Evolutionary conservation across 352 stramenopile genomes (phyloP).

Genomic region (Phytopythium vexans): DNA sequence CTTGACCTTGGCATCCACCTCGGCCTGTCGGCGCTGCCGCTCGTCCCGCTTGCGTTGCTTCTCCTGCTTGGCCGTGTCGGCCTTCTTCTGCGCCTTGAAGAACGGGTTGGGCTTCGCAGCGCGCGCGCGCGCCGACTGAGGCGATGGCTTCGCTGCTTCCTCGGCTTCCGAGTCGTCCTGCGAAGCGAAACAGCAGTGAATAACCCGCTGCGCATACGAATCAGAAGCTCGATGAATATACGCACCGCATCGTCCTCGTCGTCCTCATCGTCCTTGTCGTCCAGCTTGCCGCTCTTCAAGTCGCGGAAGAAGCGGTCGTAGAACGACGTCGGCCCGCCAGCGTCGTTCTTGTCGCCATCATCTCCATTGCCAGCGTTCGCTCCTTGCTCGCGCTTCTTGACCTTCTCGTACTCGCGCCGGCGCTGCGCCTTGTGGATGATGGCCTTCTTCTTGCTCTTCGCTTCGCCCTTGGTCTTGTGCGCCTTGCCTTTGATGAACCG

Average conservation of each 20-base stretch:
- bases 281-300: slow-evolving; percentile 37
- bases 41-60: slow-evolving; percentile 37
- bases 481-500: slow-evolving; percentile 86
- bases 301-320: slow-evolving; percentile 81
- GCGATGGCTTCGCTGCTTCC: too few relatives aligned
- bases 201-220: background rate
- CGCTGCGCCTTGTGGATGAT: slow-evolving; percentile 81
- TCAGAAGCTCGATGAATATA: background rate
- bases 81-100: slow-evolving; percentile 84
- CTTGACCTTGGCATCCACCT: slow-evolving; percentile 72
- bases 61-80: slow-evolving; percentile 47
- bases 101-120: slow-evolving; percentile 69
- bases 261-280: slow-evolving; percentile 18
- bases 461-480: slow-evolving; percentile 71
- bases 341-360: slow-evolving; percentile 2
- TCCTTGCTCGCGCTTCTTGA: slow-evolving; percentile 59
- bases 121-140: slow-evolving; percentile 5
- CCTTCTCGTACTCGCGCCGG: slow-evolving; percentile 77
- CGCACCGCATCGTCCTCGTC: background rate
- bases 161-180: too few relatives aligned
- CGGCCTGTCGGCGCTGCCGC: slow-evolving; percentile 44
- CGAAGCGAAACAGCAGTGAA: slow-evolving; percentile 2
- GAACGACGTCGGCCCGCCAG: slow-evolving; percentile 45
- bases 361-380: slow-evolving; percentile 11
- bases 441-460: slow-evolving; percentile 81